Evolutionary conservation across 352 stramenopile species (phyloP).

Genomic region (Peronospora farinosa): DNA sequence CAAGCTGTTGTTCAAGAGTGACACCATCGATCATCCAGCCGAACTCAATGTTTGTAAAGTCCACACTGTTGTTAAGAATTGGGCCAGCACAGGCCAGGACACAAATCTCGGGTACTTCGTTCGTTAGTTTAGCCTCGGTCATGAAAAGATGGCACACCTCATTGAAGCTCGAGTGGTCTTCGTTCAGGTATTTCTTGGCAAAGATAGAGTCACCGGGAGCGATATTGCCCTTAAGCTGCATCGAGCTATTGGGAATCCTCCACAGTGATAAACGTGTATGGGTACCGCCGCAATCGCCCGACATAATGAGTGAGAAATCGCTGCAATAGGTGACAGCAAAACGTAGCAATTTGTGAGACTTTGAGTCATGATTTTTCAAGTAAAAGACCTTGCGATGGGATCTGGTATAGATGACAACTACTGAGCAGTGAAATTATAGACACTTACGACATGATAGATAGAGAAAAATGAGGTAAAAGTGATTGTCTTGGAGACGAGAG

Average conservation of each 20-base stretch:
- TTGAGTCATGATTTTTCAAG: no score
- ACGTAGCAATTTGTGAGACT: background rate
- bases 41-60: conserved; percentile 91
- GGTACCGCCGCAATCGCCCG: conserved; percentile 92
- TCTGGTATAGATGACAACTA: no score
- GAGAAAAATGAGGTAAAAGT: no score
- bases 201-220: conserved; percentile 69
- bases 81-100: conserved; percentile 72
- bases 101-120: conserved; percentile 48
- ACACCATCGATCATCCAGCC: conserved; percentile 85
- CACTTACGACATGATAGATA: no score
- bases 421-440: no score
- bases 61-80: conserved; percentile 69
- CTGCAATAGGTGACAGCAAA: background rate
- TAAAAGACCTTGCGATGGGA: no score
- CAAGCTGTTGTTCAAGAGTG: conserved; percentile 56
- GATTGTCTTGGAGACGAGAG: no score
- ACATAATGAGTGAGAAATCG: conserved; percentile 45
- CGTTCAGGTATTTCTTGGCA: conserved; percentile 82
- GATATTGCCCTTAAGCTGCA: conserved; percentile 39
- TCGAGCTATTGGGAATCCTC: conserved; percentile 45
- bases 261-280: conserved; percentile 91
- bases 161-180: conserved; percentile 65
- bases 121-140: conserved; percentile 72
- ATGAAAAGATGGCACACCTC: conserved; percentile 90